Percentiles rank a stretch among this genome's conserved stretches.
Conservation (phyloP, 352 stramenopile genomes). For the Albugo candida region DNA sequence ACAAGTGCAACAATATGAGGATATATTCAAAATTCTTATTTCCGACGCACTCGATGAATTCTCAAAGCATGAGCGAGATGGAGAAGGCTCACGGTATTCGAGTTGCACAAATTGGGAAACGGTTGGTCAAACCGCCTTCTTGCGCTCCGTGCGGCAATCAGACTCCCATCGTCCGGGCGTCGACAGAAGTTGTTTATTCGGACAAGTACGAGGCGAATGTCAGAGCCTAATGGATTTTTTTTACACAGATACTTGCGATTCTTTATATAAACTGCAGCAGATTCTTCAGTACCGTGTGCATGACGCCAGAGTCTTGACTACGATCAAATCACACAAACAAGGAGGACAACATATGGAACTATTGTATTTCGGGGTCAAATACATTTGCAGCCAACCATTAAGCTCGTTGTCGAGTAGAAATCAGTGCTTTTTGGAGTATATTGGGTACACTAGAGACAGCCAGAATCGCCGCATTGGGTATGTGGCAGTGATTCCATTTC, state of each 20-base stretch:
- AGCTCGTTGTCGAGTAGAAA: conserved; percentile 1
- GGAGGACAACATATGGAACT: no score
- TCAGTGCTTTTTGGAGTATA: conserved; percentile 6
- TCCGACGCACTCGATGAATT: no score
- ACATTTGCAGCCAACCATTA: conserved; percentile 3
- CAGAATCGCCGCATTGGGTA: conserved; percentile 7
- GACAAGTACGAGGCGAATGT: conserved; percentile 2
- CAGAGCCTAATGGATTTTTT: conserved; percentile 9
- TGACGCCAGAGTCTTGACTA: conserved; percentile 5
- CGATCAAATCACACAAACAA: no score
- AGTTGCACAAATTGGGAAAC: no score
- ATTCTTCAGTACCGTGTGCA: conserved; percentile 1
- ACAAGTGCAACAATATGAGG: no score
- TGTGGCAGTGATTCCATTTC: conserved; percentile 4
- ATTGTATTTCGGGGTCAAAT: conserved; percentile 7
- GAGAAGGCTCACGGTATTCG: no score
- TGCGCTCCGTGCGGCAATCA: no score
- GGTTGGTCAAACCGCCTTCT: no score
- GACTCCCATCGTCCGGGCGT: no score
- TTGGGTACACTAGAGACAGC: conserved; percentile 6
- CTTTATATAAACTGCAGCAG: conserved; percentile 6
- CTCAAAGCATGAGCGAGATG: no score
- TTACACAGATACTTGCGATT: conserved; percentile 4
- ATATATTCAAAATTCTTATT: no score
- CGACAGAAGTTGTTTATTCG: conserved; percentile 1